Evolutionary conservation across 148 eudicot species (phyloP).

Genomic region (Rhododendron simsii): DNA sequence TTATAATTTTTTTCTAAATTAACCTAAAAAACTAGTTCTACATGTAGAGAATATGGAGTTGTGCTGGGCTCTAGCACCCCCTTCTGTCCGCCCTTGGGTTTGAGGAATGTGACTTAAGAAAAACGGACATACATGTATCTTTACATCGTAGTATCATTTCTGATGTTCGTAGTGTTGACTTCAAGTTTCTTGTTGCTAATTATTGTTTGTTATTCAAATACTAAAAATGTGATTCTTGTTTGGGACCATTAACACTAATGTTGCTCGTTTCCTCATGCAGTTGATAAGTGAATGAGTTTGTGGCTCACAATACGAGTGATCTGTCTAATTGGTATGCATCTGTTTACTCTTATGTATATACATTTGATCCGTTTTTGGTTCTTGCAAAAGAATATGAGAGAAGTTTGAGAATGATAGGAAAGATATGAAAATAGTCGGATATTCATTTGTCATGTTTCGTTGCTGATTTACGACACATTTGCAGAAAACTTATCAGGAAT

Average conservation of each 20-base stretch:
- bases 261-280: neutral
- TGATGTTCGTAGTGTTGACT: neutral
- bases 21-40: no score
- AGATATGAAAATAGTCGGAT: neutral
- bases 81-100: neutral
- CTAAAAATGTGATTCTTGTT: neutral
- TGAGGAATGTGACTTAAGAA: neutral
- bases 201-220: neutral
- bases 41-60: no score
- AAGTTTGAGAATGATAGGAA: neutral
- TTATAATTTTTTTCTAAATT: no score
- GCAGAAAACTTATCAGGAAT: neutral
- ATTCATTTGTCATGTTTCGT: neutral
- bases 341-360: neutral
- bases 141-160: neutral
- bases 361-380: neutral
- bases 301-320: neutral
- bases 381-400: neutral
- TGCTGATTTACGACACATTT: neutral
- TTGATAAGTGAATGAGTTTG: neutral
- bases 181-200: neutral
- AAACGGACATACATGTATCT: neutral
- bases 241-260: neutral
- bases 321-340: neutral
- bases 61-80: no score